A percentile compares a stretch with the other conserved stretches of the same genome.
Conservation (phyloP, 164 flowering plant species). For the Vitis labrusca region DNA sequence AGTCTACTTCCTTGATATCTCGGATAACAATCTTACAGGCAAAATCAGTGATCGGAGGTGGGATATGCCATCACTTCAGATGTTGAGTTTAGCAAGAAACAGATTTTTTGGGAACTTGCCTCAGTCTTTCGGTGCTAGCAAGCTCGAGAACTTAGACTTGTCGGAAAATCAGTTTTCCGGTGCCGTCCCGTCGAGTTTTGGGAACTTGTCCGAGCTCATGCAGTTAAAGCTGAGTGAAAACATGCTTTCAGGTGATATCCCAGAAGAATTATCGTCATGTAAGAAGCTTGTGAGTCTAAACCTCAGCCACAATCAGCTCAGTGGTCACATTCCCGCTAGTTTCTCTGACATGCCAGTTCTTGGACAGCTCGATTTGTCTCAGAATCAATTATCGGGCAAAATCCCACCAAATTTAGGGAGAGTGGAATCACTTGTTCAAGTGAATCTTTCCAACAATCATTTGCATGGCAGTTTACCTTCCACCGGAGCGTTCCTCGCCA, state of each 20-base stretch:
- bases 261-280: constrained; percentile 54
- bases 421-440: constrained; percentile 59
- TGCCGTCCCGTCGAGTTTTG: constrained; percentile 42
- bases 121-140: constrained; percentile 40
- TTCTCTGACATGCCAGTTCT: constrained; percentile 65
- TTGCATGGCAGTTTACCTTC: constrained; percentile 62
- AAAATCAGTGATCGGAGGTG: constrained; percentile 41
- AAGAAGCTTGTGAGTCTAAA: constrained; percentile 63
- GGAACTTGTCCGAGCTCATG: constrained; percentile 49
- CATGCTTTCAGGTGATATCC: constrained; percentile 61
- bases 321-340: constrained; percentile 53
- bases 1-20: constrained; percentile 71
- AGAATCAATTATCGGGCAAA: constrained; percentile 58
- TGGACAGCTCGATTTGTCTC: constrained; percentile 65
- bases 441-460: constrained; percentile 72
- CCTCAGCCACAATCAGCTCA: constrained; percentile 60
- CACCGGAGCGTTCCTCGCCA: constrained; percentile 68
- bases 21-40: constrained; percentile 64
- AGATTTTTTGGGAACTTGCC: constrained; percentile 62
- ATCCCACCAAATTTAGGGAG: constrained; percentile 55
- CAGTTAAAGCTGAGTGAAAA: constrained; percentile 52
- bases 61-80: constrained; percentile 68
- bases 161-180: constrained; percentile 69
- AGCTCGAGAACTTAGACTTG: constrained; percentile 63
- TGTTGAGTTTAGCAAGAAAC: constrained; percentile 66